Evolutionary conservation across 2,329 filamentous ascomycete species (phyloP).

Genomic region (Penicillium decumbens): DNA sequence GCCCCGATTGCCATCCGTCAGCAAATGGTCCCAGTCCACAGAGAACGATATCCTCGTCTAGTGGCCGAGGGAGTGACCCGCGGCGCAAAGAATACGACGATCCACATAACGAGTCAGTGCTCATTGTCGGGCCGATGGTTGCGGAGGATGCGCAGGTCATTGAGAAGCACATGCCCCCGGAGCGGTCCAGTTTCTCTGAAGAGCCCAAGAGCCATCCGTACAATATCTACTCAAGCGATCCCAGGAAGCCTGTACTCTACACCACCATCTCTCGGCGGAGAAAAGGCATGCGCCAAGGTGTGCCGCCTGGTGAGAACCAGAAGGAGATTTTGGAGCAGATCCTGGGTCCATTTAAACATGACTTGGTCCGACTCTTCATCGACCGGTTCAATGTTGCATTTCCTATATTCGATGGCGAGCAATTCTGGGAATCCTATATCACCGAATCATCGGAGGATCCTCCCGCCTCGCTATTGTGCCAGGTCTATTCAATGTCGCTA

Average conservation of each 20-base stretch:
- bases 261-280: constrained; percentile 49
- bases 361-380: constrained; percentile 54
- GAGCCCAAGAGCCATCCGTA: constrained; percentile 46
- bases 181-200: constrained; percentile 36
- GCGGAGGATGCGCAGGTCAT: constrained; percentile 59
- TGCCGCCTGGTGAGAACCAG: constrained; percentile 46
- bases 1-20: constrained; percentile 26
- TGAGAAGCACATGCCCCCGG: constrained; percentile 53
- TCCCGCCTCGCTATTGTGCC: constrained; percentile 54
- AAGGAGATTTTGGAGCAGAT: constrained; percentile 56
- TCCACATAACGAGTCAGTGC: constrained; percentile 43
- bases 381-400: constrained; percentile 57
- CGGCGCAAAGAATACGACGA: constrained; percentile 33
- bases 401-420: constrained; percentile 55
- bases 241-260: constrained; percentile 45
- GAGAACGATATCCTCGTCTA: constrained; percentile 22
- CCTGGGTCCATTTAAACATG: constrained; percentile 51
- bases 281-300: constrained; percentile 44
- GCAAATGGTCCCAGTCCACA: constrained; percentile 24
- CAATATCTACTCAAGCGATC: constrained; percentile 49
- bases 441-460: constrained; percentile 46
- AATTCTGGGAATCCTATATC: constrained; percentile 49
- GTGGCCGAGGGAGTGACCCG: constrained; percentile 29
- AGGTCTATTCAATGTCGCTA: constrained; percentile 55
- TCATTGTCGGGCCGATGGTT: constrained; percentile 58